Evolutionary conservation across 495 filamentous ascomycete species (phyloP).

Genomic region (Lepidopterella palustris): DNA sequence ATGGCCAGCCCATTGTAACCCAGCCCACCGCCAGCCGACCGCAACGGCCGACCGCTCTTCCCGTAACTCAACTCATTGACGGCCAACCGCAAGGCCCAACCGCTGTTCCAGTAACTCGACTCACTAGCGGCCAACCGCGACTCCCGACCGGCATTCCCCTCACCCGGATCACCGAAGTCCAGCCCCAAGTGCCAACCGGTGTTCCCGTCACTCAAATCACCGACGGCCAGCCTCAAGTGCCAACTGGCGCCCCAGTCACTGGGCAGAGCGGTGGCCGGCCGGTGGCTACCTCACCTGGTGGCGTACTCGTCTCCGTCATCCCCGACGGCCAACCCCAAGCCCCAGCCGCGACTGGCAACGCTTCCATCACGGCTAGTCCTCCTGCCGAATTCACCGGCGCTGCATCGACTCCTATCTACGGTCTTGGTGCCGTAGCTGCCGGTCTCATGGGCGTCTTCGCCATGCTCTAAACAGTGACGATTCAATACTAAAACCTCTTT

Average conservation of each 20-base stretch:
- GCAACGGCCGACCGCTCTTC: slow-evolving; percentile 18
- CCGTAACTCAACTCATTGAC: slow-evolving; percentile 13
- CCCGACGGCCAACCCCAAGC: slow-evolving; percentile 17
- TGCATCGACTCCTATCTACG: slow-evolving; percentile 2
- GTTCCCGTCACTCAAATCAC: slow-evolving; percentile 38
- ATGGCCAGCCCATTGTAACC: neutral
- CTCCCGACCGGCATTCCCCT: neutral
- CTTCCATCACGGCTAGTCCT: neutral
- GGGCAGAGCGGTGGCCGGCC: slow-evolving; percentile 13
- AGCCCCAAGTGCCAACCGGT: slow-evolving; percentile 10
- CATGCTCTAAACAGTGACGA: slow-evolving; percentile 1
- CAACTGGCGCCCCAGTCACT: slow-evolving; percentile 16
- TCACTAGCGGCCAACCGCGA: neutral
- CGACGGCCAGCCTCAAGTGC: slow-evolving; percentile 15
- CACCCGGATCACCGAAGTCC: slow-evolving; percentile 14
- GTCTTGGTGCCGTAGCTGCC: slow-evolving; percentile 11
- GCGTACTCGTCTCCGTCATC: slow-evolving; percentile 6
- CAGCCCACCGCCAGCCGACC: slow-evolving; percentile 20
- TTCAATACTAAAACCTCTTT: no score
- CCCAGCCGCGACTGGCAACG: neutral
- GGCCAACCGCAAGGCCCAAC: slow-evolving; percentile 21
- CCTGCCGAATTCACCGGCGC: slow-evolving; percentile 17
- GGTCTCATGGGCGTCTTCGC: slow-evolving; percentile 10
- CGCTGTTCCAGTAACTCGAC: slow-evolving; percentile 6
- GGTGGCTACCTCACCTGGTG: neutral